Evolutionary conservation across 371 early-diverging fungal species (phyloP).

Genomic region (Zopfochytrium polystomum): DNA sequence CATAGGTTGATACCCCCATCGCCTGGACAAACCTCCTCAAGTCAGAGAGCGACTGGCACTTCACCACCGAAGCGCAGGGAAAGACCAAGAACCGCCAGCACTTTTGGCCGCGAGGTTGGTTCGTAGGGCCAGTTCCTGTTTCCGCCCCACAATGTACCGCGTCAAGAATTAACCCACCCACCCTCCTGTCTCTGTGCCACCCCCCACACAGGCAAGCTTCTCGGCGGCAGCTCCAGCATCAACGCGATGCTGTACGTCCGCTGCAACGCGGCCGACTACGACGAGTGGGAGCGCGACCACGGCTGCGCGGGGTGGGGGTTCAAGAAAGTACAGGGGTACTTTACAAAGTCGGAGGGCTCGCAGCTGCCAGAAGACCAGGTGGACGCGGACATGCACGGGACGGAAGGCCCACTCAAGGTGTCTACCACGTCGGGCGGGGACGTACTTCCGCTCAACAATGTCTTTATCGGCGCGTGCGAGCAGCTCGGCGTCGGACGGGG

Average conservation of each 20-base stretch:
- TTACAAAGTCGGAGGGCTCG: conserved; percentile 16
- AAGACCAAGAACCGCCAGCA: not conserved
- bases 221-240: conserved; percentile 42
- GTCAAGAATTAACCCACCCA: no score
- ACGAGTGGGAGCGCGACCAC: no score
- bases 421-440: conserved; percentile 3
- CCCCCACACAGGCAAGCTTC: conserved; percentile 18
- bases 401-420: conserved; percentile 15
- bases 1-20: no score
- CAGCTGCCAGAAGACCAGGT: not conserved
- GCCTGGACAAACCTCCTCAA: conserved; percentile 3
- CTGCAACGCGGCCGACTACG: conserved; percentile 21
- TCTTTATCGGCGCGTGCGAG: conserved; percentile 14
- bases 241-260: conserved; percentile 45
- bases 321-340: conserved; percentile 15
- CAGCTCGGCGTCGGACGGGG: conserved; percentile 1
- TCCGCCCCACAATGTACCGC: no score
- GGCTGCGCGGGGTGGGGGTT: conserved; percentile 25
- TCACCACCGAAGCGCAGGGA: not conserved
- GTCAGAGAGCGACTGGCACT: conserved; percentile 11
- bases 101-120: conserved; percentile 34
- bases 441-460: not conserved
- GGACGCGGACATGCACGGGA: conserved; percentile 14
- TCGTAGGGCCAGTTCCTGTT: not conserved
- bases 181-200: no score